Evolutionary conservation across 192 early-diverging fungal genomes (phyloP).

Genomic region (Backusella circina): DNA sequence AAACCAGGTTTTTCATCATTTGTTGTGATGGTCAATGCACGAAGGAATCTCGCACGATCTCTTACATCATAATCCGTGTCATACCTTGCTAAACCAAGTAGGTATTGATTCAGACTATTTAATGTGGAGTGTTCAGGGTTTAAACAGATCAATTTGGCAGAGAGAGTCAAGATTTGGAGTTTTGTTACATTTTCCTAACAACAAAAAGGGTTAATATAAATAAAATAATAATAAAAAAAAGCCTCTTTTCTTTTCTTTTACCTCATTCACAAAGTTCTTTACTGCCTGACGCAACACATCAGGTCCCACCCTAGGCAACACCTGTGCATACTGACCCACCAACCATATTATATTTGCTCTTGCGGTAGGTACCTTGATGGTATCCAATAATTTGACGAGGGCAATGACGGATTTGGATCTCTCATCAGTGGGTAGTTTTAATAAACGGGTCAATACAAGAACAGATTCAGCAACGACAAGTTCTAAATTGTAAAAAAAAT

Average conservation of each 20-base stretch:
- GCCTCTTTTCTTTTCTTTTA: conserved; percentile 11
- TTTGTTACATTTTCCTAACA: conserved; percentile 66
- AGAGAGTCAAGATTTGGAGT: conserved; percentile 79
- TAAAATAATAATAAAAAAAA: too few relatives aligned
- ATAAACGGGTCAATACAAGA: conserved; percentile 65
- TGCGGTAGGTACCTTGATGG: conserved; percentile 67
- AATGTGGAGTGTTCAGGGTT: conserved; percentile 42
- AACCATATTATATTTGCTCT: conserved; percentile 86
- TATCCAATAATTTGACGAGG: conserved; percentile 58
- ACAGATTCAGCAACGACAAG: conserved; percentile 72
- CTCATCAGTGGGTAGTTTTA: conserved; percentile 53
- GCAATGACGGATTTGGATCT: conserved; percentile 46
- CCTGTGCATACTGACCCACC: conserved; percentile 73
- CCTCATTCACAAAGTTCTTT: conserved; percentile 53
- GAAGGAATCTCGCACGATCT: conserved; percentile 80
- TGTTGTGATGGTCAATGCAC: conserved; percentile 31
- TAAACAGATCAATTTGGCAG: conserved; percentile 60
- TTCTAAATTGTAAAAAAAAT: conserved; percentile 39
- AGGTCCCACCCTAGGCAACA: conserved; percentile 63
- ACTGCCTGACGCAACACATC: conserved; percentile 80
- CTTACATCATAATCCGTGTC: conserved; percentile 88
- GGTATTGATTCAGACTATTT: conserved; percentile 60
- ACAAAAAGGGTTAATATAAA: neutral
- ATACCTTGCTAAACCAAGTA: conserved; percentile 85
- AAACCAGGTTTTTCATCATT: conserved; percentile 8